Evolutionary conservation across 2,329 filamentous ascomycete genomes (phyloP), one percentile per base, ranked within the genome.

Genomic region (Diaporthe longicolla): DNA sequence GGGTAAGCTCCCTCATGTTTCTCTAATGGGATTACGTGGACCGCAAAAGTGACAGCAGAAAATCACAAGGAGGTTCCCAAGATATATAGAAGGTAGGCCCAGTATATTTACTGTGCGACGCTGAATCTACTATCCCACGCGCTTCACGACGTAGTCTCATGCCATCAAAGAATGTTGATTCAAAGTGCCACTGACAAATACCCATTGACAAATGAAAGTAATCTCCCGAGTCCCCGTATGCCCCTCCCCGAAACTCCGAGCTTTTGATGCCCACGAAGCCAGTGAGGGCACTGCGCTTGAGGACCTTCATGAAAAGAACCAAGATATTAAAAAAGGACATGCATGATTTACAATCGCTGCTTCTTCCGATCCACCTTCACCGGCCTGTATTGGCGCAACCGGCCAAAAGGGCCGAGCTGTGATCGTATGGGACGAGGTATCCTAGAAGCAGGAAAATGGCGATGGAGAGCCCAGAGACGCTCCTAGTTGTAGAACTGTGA

Each of bases 401-500:
- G 29, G 29, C 29, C 3, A 29, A 29, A 29, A 29, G 3, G 29
- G 29, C 29, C 29, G 29, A 29, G 29, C 29, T 29, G 29, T 29
- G 29, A 29, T 29, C 29, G 29, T 29, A 29, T 29, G 29, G 29
- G 29, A 5, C 29, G 29, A 32, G 29, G 29, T 32, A 32, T 32
- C 37, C 10, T 13, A 13, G 37, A 15, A 13, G 15, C 37, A 40
- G 37, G 35, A 37, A 10, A 11, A 40, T 4, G 10, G 37, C 37
- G 10, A 1, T 40, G 15, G 11, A 3, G 37, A 40, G 11, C 37
- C 37, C 37, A 40, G 13, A 11, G 11, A 24, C 45, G 21, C 21
- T 2, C 29, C 17, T 84, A 90, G 24, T 88, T 88, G 81, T 90
- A 89, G 77, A 90, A 91, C 69, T 89, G 87, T 68, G 88, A 87